These are phyloP conservation scores for Jaltomata sinuosa DNA, from an alignment of 257 asterid genomes.

Conservation along the genomic window DNA sequence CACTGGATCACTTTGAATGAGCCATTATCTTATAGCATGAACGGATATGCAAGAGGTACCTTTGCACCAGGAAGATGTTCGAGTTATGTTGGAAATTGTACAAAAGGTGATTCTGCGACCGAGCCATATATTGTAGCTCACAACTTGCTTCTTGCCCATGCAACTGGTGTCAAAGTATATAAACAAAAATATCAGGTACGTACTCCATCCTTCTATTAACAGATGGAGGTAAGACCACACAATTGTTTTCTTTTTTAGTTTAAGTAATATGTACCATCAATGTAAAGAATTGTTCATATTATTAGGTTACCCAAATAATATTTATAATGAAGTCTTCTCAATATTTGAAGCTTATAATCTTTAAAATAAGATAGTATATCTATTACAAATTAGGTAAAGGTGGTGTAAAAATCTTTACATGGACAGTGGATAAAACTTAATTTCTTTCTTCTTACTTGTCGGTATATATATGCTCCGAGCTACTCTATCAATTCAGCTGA, in stretches of 20 bases:
- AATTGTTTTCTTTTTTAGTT: too few species aligned
- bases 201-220: neutral
- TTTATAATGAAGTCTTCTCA: neutral
- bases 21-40: slow-evolving; percentile 4
- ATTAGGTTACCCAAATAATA: neutral
- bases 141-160: slow-evolving; percentile 22
- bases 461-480: too few species aligned
- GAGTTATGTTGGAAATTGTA: neutral
- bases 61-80: slow-evolving; percentile 22
- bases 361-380: too few species aligned
- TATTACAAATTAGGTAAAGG: too few species aligned
- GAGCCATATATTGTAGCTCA: slow-evolving; percentile 28
- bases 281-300: neutral
- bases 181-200: slow-evolving; percentile 15
- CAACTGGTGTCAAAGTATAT: slow-evolving; percentile 14
- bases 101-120: slow-evolving; percentile 17
- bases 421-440: too few species aligned
- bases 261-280: too few species aligned
- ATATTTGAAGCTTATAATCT: too few species aligned
- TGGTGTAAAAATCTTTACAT: too few species aligned
- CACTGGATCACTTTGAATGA: slow-evolving; percentile 27
- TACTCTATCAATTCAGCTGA: too few species aligned
- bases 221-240: neutral
- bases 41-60: slow-evolving; percentile 12
- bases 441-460: too few species aligned